Evolutionary conservation across 2,329 filamentous ascomycete genomes (phyloP), one percentile per base, ranked within the genome.

Genomic region (Fusarium kyushuense): DNA sequence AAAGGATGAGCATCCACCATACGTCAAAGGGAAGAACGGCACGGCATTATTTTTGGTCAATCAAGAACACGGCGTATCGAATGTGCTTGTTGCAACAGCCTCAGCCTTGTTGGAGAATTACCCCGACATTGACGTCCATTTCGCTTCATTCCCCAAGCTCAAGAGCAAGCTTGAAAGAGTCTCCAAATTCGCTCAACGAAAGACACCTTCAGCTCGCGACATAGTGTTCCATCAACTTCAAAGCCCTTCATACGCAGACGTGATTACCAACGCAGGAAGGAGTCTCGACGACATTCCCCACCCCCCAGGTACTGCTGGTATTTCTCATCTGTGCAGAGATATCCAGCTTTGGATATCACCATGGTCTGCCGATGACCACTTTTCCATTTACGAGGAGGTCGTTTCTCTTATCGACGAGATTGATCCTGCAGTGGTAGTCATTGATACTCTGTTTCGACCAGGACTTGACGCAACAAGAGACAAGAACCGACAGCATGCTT

Each of bases 71-170:
- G 79, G 79, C 29, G 70, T 78, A 11, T 76, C 75, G 12, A 81
- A 81, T 45, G 78, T 79, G 19, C 77, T 77, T 52, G 59, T 81
- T 6, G 79, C 79, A 2, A 79, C 79, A 4, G 68, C 70, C 2
- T 75, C 73, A 2, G 75, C 77, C 0, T 60, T 81, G 8, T 46
- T 80, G 4, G 77, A 79, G 19, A 68, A 74, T 3, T 66, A 78
- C 27, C 72, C 77, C 0, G 59, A 75, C 16, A 65, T 79, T 19
- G 64, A 79, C 4, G 60, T 80, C 1, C 79, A 81, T 52, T 76
- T 77, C 52, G 79, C 72, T 5, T 80, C 79, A 2, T 79, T 78
- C 14, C 32, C 19, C 1, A 6, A 32, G 6, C 16, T 62, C 1
- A 46, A 56, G 30, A 12, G n/a, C 13, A 63, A 46, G 6, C 6